These are phyloP conservation scores for Parathielavia appendiculata DNA, from an alignment of 495 filamentous ascomycete species.

Conservation along the genomic window DNA sequence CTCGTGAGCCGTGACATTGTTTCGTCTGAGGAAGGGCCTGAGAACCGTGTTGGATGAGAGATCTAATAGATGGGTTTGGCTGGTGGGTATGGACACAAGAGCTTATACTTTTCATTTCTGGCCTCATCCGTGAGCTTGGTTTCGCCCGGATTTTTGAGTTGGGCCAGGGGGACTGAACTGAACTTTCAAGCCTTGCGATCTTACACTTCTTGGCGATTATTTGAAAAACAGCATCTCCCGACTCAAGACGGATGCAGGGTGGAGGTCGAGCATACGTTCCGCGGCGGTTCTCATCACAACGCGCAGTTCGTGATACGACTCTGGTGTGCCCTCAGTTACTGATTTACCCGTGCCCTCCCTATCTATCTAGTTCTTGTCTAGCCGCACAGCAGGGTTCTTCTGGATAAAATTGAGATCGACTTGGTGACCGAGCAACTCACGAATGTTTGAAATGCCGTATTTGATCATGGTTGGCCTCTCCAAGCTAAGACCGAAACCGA, in stretches of 20 bases:
- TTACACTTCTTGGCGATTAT: no score
- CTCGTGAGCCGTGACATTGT: no score
- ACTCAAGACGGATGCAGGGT: no score
- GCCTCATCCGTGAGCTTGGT: no score
- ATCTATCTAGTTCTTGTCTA: conserved; percentile 61
- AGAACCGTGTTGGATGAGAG: not conserved
- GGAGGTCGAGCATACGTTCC: not conserved
- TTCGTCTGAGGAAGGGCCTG: no score
- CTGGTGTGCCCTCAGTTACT: not conserved
- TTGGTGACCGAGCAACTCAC: conserved; percentile 80
- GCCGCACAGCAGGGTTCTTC: conserved; percentile 72
- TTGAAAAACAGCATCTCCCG: no score
- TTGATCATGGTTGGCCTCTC: conserved; percentile 99
- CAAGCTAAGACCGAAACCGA: conserved; percentile 85
- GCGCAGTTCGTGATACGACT: not conserved
- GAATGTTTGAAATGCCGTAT: conserved; percentile 78
- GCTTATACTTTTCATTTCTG: no score
- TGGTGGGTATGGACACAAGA: no score
- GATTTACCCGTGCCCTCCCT: not conserved
- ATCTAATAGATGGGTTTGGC: no score
- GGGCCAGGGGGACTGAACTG: no score
- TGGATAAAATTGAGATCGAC: conserved; percentile 78
- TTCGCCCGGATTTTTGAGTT: no score
- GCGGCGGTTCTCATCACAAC: not conserved
- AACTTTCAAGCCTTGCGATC: no score